Evolutionary conservation across 176 grass and related monocot species (phyloP), one percentile per base, ranked within the genome.

Genomic region (Carex scoparia): DNA sequence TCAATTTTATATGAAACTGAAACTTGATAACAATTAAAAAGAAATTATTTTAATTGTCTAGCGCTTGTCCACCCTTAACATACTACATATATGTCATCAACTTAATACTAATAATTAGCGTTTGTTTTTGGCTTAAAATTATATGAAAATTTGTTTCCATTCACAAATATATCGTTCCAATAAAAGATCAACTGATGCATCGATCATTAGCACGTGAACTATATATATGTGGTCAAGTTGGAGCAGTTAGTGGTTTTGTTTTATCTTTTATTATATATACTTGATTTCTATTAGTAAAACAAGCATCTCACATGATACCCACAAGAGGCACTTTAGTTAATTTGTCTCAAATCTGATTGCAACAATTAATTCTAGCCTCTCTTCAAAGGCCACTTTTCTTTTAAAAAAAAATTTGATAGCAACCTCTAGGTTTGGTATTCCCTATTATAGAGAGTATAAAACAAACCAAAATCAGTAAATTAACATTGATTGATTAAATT

Each of bases 231-330:
- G 33, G 49, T 31, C 16, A 83, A 68, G 80, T 55, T 53, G 80
- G 80, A 83, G 57, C 61, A 83, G 80, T 65, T 68, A 61, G 80
- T 83, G 61, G 38, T 44, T 77, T 14, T 54, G 56, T 56, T 77
- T 18, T 35, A 80, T 61, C 18, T 23, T 49, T 62, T 33, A 33
- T 82, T 67, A 14, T 53, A 28, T 67, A 14, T 53, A 28, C 64
- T 83, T 51, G 6, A 28, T 31, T 67, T 28, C 40, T 83, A 31
- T 12, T 68, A 65, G 80, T 82, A 83, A 83, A 44, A 55, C 51
- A 77, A 49, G 49, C 9, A 65, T 68, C 80, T 51, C 80, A 83
- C 80, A 82, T 82, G 80, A 65, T 65, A 28, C 61, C 80, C 61
- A 83, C 80, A 66, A 81, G 30, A 61, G 23, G 4, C 38, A 65